These are phyloP conservation scores for Vickermania spadyakhi DNA, from an alignment of 208 protist genomes.

Conservation along the genomic window DNA sequence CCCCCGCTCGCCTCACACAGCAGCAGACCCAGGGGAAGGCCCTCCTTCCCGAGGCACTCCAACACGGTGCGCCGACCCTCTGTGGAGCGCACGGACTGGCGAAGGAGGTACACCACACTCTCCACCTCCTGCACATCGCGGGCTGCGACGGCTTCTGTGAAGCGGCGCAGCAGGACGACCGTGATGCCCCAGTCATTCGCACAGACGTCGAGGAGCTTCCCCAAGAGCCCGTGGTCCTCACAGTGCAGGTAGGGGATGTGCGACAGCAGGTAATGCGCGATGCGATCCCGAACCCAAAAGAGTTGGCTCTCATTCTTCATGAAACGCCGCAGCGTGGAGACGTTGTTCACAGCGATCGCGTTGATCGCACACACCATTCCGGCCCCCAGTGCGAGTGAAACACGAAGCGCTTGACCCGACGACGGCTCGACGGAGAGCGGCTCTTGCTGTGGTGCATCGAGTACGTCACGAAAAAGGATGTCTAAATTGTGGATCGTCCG, in stretches of 20 bases:
- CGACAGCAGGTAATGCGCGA: constrained; percentile 54
- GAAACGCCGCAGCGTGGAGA: constrained; percentile 66
- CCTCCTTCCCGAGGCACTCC: constrained; percentile 28
- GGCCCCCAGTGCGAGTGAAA: constrained; percentile 47
- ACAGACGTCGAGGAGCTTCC: constrained; percentile 67
- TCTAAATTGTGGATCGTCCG: constrained; percentile 80
- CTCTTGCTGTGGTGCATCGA: no score
- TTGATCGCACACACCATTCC: constrained; percentile 74
- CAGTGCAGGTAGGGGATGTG: constrained; percentile 30
- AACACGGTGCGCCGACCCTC: constrained; percentile 31
- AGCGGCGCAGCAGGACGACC: constrained; percentile 39
- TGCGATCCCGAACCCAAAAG: constrained; percentile 63
- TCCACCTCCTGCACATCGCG: constrained; percentile 72
- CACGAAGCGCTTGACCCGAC: constrained; percentile 9
- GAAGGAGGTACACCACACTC: constrained; percentile 35
- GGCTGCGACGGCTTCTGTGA: constrained; percentile 28
- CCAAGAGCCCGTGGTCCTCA: constrained; percentile 28
- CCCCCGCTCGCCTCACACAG: constrained; percentile 14
- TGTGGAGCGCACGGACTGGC: constrained; percentile 30
- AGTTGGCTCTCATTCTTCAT: constrained; percentile 80
- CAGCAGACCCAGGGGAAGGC: constrained; percentile 29
- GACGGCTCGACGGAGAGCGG: constrained; percentile 14
- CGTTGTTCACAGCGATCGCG: constrained; percentile 80
- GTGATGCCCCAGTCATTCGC: constrained; percentile 38
- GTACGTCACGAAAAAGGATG: constrained; percentile 45